Evolutionary conservation across 371 early-diverging fungal species (phyloP), one percentile per base, ranked within the genome.

Genomic region (Mucor plumbeus): DNA sequence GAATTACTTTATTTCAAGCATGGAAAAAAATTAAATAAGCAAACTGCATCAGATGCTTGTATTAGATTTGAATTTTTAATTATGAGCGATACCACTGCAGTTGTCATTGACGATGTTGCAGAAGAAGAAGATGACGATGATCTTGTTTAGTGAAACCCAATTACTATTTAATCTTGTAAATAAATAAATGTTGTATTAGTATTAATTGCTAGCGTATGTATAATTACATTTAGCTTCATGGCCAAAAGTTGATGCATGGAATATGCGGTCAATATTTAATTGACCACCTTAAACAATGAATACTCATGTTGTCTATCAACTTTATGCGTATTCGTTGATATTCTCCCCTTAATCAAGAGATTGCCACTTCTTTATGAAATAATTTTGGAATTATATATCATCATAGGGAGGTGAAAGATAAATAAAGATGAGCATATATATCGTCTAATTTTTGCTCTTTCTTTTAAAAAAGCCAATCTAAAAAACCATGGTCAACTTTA

Each of bases 61-160:
- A 40, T 53, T 3, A 59, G 67, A 55, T 78, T 78, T 56, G 74
- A 75, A 61, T 39, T 65, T 17, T 33, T 78, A 13, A 68, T 75
- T 11, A 68, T 73, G 69, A 65, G 44, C 15, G 69, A 69, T 44
- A 54, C 67, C 4, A 71, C 71, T 14, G 70, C 65, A 44, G 56
- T 50, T 10, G 33, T 68, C n/a, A 13, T 47, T 15, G 63, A 54
- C 31, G 63, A 63, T 15, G 34, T 11, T 33, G 31, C 31, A 31
- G 53, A 53, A 4, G 31, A 41, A 41, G 15, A 53, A 21, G 31
- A 53, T 13, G 53, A 53, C 21, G 53, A 26, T 13, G 53, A 38
- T 11, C 38, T 38, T 38, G 38, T 38, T 31, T 9, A 31, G 31
- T 53, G 31, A 31, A 53, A 26, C 26, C 26, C 26, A 26, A 53